Evolutionary conservation across 306 rosid genomes (phyloP), one percentile per base, ranked within the genome.

Genomic region (Fragaria ananassa): DNA sequence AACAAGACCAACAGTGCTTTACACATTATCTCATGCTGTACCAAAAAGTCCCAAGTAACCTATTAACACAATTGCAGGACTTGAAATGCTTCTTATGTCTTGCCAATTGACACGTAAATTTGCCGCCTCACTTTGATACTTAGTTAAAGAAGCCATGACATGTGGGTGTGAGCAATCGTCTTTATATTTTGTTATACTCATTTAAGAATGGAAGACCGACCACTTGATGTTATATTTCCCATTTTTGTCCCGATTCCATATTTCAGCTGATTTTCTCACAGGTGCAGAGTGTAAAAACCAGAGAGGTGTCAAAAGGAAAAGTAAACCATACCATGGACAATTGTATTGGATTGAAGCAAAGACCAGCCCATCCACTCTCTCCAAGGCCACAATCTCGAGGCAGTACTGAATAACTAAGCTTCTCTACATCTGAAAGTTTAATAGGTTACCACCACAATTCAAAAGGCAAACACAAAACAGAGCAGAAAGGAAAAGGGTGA

Each of bases 321-420:
- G 37, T 15, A 11, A 44, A 35, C 31, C 79, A 44, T 85, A 93
- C 98, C 90, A 78, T 82, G 75, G 87, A 88, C 87, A 72, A 85
- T 68, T 93, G 97, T 69, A 74, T 78, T 21, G 97, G 97, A 84
- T 86, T 91, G 88, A 93, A 93, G 90, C 94, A 82, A 45, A 93
- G 88, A 61, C 98, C 98, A 13, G 94, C 87, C 98, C 98, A 93
- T 78, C 97, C 85, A 68, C 97, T 89, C 82, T 93, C 98, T 58
- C 96, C 93, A 72, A 90, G 66, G 68, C 97, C 93, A 78, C 81
- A 75, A 80, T 91, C 96, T 45, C 67, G 87, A 78, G 97, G 97
- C 74, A 85, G 71, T 61, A 82, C 98, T 27, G 96, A 89, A 83
- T 91, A 93, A 10, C 93, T 88, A 76, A 93, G 85, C 84, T 82